These are phyloP conservation scores for Globisporangium ultimum DNA, from an alignment of 352 stramenopile species.

Conservation along the genomic window DNA sequence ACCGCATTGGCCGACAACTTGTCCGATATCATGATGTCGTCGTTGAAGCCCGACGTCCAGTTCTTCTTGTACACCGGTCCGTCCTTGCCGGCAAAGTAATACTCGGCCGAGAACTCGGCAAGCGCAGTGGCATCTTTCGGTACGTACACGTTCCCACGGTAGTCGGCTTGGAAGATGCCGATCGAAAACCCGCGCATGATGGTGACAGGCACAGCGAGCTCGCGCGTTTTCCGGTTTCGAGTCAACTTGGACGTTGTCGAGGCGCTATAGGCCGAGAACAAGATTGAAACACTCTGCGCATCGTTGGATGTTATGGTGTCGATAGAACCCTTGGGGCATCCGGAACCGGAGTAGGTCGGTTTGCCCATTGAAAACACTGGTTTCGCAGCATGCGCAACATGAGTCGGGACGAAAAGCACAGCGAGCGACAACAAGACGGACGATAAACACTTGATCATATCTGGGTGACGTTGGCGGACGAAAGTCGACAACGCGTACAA, in stretches of 20 bases:
- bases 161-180: conserved; percentile 29
- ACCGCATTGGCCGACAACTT: conserved; percentile 16
- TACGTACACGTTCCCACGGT: conserved; percentile 30
- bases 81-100: conserved; percentile 23
- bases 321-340: conserved; percentile 27
- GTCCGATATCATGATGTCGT: conserved; percentile 22
- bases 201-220: conserved; percentile 23
- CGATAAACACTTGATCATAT: background rate
- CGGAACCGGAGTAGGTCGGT: conserved; percentile 27
- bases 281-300: conserved; percentile 28
- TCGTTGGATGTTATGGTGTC: conserved; percentile 22
- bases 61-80: conserved; percentile 17
- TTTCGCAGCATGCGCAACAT: background rate
- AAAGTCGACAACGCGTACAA: too few species aligned
- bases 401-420: background rate
- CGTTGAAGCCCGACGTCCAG: conserved; percentile 12
- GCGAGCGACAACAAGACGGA: background rate
- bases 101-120: conserved; percentile 20
- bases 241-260: conserved; percentile 8
- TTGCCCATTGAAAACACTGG: conserved; percentile 20
- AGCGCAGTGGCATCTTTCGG: conserved; percentile 10
- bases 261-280: conserved; percentile 27
- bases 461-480: too few species aligned
- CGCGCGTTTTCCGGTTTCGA: conserved; percentile 21
- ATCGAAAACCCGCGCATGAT: conserved; percentile 23